Conservation (phyloP, 148 eudicot genomes). For the Arbutus unedo region DNA sequence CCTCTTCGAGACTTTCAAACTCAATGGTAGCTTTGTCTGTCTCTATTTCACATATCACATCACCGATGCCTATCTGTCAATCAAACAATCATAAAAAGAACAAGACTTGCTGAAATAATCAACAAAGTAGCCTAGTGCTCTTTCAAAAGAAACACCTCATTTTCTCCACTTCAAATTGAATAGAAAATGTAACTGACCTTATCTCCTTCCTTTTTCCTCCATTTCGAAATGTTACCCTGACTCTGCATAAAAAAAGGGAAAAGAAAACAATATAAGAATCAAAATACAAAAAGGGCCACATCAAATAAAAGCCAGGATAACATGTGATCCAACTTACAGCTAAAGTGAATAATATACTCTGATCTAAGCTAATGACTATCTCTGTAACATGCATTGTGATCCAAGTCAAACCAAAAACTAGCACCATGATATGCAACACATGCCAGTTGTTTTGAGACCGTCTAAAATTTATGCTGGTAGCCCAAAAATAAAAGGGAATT, state of each 20-base stretch:
- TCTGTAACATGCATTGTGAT: background rate
- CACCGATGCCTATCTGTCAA: constrained; percentile 80
- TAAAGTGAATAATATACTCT: background rate
- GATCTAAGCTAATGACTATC: background rate
- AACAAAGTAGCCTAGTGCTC: background rate
- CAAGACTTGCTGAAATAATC: background rate
- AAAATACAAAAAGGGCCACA: background rate
- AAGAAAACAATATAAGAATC: background rate
- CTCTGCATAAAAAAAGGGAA: constrained; percentile 38
- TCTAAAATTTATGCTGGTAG: background rate
- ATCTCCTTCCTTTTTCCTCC: constrained; percentile 93
- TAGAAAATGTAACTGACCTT: constrained; percentile 47
- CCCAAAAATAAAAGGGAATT: background rate
- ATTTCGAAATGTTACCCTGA: constrained; percentile 90
- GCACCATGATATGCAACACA: background rate
- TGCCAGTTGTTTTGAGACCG: background rate
- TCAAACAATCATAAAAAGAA: constrained; percentile 17
- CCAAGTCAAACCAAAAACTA: background rate
- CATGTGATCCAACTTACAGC: background rate
- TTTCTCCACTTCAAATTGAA: constrained; percentile 10
- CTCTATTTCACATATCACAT: constrained; percentile 90
- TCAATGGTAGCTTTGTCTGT: constrained; percentile 97
- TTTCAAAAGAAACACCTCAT: constrained; percentile 3
- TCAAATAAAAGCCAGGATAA: background rate
- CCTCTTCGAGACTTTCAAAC: constrained; percentile 91